phyloP scores from a whole-genome alignment of 2,329 filamentous ascomycete genomes.

The Geosmithia flava region DNA sequence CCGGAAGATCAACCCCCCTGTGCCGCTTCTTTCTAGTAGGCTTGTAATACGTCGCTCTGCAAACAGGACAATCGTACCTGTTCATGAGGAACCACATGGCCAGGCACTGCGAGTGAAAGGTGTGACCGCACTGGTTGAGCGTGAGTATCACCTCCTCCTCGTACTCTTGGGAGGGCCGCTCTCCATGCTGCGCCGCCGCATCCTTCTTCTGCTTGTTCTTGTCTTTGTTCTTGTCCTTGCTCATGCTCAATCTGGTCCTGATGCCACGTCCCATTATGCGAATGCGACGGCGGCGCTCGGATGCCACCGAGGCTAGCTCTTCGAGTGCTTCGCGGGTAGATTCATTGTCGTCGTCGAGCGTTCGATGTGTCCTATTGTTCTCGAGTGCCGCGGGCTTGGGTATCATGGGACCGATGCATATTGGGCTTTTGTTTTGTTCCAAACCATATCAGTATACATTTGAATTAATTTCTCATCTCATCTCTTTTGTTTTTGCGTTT shows the following conservation, averaged over 20 bases:
- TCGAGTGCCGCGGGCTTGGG: slow-evolving; percentile 10
- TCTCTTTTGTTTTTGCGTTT: too few species aligned
- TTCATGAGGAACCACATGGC: slow-evolving; percentile 23
- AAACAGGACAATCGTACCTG: slow-evolving; percentile 24
- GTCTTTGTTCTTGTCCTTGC: background rate
- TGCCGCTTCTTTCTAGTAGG: background rate
- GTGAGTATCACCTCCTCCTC: slow-evolving; percentile 14
- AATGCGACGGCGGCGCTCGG: background rate
- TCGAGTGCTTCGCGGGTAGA: slow-evolving; percentile 6
- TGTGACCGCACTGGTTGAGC: slow-evolving; percentile 22
- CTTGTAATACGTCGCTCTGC: slow-evolving; percentile 19
- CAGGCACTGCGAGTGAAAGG: slow-evolving; percentile 25
- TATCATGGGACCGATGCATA: slow-evolving; percentile 18
- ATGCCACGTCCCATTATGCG: background rate
- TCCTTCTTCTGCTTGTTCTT: too few species aligned
- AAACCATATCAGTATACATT: background rate
- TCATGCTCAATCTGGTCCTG: background rate
- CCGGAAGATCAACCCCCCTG: too few species aligned
- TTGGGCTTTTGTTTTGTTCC: slow-evolving; percentile 10
- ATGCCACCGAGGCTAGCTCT: background rate
- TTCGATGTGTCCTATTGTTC: too few species aligned
- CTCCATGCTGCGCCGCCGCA: background rate
- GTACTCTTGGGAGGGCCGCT: background rate
- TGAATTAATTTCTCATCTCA: background rate
- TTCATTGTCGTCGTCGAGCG: slow-evolving; percentile 3